phyloP scores from a whole-genome alignment of 768 basidiomycete genomes.

The Fomitopsis pulvina region DNA sequence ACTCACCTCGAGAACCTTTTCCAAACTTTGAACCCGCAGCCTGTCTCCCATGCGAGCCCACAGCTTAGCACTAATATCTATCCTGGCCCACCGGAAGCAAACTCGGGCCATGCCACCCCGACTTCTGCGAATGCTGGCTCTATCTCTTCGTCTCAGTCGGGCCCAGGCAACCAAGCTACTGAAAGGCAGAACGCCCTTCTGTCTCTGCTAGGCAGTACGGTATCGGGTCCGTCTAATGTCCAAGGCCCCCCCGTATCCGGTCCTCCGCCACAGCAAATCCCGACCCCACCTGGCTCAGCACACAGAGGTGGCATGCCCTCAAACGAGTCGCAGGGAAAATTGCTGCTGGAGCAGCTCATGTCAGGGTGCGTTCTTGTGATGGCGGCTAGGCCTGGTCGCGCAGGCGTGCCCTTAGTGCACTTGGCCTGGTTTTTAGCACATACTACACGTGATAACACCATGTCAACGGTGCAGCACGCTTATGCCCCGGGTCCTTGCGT shows the following conservation, averaged over 20 bases:
- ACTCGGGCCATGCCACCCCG: conserved; percentile 38
- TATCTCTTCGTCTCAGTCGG: conserved; percentile 33
- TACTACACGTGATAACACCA: background rate
- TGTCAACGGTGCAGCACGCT: background rate
- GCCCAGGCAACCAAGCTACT: conserved; percentile 31
- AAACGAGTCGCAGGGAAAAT: conserved; percentile 63
- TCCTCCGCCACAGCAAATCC: conserved; percentile 50
- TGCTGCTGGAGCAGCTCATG: conserved; percentile 76
- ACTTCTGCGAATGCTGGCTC: conserved; percentile 35
- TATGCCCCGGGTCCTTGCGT: background rate
- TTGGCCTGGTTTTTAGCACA: background rate
- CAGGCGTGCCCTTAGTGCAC: background rate
- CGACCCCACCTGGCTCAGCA: conserved; percentile 60
- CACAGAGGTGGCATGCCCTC: conserved; percentile 46
- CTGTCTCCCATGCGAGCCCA: conserved; percentile 31
- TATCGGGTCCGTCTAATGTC: conserved; percentile 31
- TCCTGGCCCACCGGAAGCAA: conserved; percentile 22
- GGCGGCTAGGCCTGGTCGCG: conserved; percentile 6
- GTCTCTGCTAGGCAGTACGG: conserved; percentile 51
- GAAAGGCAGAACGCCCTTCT: conserved; percentile 76
- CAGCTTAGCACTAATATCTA: conserved; percentile 24
- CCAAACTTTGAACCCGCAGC: conserved; percentile 39
- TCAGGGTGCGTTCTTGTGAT: conserved; percentile 51
- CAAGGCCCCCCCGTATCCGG: conserved; percentile 21
- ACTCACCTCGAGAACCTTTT: conserved; percentile 66